These are phyloP conservation scores for Astrothelium subdiscretum DNA, from an alignment of 495 filamentous ascomycete species.

Conservation along the genomic window DNA sequence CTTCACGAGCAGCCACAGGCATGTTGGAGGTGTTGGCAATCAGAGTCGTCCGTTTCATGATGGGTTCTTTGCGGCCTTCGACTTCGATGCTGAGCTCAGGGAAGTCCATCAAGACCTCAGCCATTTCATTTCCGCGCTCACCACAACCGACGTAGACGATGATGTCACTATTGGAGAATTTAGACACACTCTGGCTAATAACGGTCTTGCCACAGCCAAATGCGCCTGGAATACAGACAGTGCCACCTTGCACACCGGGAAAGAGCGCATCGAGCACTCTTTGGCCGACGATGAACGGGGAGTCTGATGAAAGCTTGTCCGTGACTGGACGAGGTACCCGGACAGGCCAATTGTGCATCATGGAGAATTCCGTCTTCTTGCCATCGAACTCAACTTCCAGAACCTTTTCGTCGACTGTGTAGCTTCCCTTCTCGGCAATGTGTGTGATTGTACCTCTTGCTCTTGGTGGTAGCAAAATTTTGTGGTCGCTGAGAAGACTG, in stretches of 20 bases:
- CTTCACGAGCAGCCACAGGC: conserved; percentile 96
- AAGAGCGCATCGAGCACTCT: conserved; percentile 96
- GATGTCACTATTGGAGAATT: conserved; percentile 98
- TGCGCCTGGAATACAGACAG: conserved; percentile 93
- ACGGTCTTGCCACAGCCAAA: conserved; percentile 99
- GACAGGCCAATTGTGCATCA: conserved; percentile 99
- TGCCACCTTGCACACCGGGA: conserved; percentile 92
- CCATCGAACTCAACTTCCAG: conserved; percentile 96
- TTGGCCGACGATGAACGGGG: conserved; percentile 91
- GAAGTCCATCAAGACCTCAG: conserved; percentile 99
- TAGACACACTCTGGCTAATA: conserved; percentile 94
- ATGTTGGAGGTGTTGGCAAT: conserved; percentile 99
- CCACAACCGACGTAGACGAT: conserved; percentile 98
- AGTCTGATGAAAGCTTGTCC: conserved; percentile 78
- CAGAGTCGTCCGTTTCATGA: conserved; percentile 98
- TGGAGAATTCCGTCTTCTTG: conserved; percentile 77
- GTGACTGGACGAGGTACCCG: conserved; percentile 83
- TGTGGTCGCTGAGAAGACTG: conserved; percentile 87
- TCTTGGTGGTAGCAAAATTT: conserved; percentile 85
- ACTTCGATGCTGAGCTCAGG: conserved; percentile 86
- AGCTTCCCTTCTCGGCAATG: conserved; percentile 78
- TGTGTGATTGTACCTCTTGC: conserved; percentile 83
- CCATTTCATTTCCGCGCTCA: conserved; percentile 99
- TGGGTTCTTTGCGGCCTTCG: conserved; percentile 86
- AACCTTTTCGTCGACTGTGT: conserved; percentile 89